These are phyloP conservation scores for Plantago ovata DNA, from an alignment of 257 asterid species.

Conservation along the genomic window DNA sequence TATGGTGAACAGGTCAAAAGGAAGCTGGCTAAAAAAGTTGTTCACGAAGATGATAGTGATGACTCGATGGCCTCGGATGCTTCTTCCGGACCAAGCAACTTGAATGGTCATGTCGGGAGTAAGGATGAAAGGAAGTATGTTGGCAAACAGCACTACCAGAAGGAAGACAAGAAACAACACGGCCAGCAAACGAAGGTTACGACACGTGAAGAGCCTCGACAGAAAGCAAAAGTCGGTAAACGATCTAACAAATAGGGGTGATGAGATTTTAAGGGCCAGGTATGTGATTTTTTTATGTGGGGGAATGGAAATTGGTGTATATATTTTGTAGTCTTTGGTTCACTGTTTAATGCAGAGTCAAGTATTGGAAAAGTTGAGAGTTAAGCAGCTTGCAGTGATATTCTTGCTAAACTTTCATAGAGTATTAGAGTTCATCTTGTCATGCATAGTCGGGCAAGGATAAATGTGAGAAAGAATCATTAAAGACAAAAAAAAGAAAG, in stretches of 20 bases:
- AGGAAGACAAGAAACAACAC: conserved; percentile 36
- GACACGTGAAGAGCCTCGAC: conserved; percentile 44
- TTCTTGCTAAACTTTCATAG: too few species aligned
- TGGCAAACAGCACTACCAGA: conserved; percentile 37
- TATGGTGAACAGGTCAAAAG: conserved; percentile 14
- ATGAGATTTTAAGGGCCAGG: conserved; percentile 2
- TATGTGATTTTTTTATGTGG: conserved; percentile 20
- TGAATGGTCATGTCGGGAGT: conserved; percentile 33
- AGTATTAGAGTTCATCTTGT: neutral
- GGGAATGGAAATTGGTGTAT: conserved; percentile 18
- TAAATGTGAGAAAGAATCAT: too few species aligned
- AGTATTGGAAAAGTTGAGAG: conserved; percentile 18
- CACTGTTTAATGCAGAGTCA: conserved; percentile 24
- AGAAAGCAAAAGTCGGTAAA: conserved; percentile 39
- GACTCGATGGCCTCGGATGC: conserved; percentile 98
- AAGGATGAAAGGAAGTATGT: conserved; percentile 30
- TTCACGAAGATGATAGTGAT: conserved; percentile 50
- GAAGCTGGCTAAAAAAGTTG: conserved; percentile 9
- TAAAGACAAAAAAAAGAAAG: neutral
- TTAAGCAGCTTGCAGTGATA: conserved; percentile 13
- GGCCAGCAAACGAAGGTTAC: conserved; percentile 37
- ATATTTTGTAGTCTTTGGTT: conserved; percentile 31
- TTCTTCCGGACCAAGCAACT: conserved; percentile 78
- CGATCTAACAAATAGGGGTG: conserved; percentile 34
- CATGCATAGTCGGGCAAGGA: neutral